Base-by-base conservation (phyloP, 2,329 filamentous ascomycete species). In the Colletotrichum euphorbiae region DNA sequence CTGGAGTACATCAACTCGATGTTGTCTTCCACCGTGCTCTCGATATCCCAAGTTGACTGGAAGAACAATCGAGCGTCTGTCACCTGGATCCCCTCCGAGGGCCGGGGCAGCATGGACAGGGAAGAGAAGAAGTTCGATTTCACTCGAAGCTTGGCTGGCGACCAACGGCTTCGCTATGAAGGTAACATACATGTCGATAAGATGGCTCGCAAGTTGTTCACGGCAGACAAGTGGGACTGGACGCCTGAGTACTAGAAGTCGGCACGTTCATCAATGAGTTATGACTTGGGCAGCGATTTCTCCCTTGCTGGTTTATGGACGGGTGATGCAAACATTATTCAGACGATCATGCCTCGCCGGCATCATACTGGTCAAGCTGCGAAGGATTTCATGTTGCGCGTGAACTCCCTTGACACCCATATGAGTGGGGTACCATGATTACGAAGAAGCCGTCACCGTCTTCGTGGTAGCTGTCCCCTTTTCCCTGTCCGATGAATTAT, bases 1-100 rank as follows among this genome's bases (percentile, higher is more conserved):
- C 77, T 93, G 15, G 89, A 91, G 62, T 86, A 89, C 60, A 79
- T 94, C 33, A 84, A 88, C 65, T 77, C 81, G n/a, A 85, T 89
- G 80, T 76, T 90, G 4, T 82, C 83, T 0, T 78, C 84, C 0
- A 80, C 77, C 38, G 79, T 79, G 31, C 74, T 87, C 6, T 78
- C 81, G 2, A 74, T 89, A 9, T 72, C 79, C 13, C 76, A 80
- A n/a, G 73, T 73, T 6, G 78, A 80, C 17, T 89, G 87, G 87
- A 82, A 80, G 71, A 80, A 73, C 52, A 75, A 80, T 43, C 77
- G 80, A 8, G 72, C 71, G 2, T 76, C 76, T 0, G 75, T 77
- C 1, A 80, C 83, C 0, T 88, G 85, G 84, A 65, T 77, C 28
- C 60, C 74, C 4, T 43, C 51, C 2, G 42, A 60, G 3, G 57